Conservation (phyloP, 2,329 filamentous ascomycete genomes). For the Talaromyces sp. region DNA sequence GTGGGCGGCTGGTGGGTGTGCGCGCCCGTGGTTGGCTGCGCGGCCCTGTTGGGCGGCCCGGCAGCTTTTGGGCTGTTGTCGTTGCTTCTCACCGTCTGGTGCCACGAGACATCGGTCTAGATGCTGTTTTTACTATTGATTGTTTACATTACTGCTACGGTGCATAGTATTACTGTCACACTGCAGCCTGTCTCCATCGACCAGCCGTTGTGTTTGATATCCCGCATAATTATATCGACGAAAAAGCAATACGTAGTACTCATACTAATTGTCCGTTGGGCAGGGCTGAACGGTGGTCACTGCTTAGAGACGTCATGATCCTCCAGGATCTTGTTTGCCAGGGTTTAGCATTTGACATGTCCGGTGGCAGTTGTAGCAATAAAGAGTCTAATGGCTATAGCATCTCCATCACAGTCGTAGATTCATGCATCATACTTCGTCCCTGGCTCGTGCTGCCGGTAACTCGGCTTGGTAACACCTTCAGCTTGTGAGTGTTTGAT, state of each 20-base stretch:
- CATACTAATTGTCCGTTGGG: neutral
- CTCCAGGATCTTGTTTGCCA: neutral
- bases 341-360: neutral
- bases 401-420: neutral
- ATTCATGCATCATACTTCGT: neutral
- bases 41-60: slow-evolving; percentile 25
- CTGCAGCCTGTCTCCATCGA: neutral
- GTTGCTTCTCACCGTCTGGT: slow-evolving; percentile 21
- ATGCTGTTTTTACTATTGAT: slow-evolving; percentile 14
- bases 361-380: neutral
- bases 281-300: neutral
- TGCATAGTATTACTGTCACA: slow-evolving; percentile 1
- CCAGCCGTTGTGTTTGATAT: neutral
- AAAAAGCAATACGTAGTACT: neutral
- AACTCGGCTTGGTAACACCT: neutral
- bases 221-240: neutral
- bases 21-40: slow-evolving; percentile 10
- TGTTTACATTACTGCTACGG: too few relatives aligned
- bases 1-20: slow-evolving; percentile 13
- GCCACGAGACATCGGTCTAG: slow-evolving; percentile 27
- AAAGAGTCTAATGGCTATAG: neutral
- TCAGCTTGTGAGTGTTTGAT: neutral
- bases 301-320: neutral
- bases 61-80: slow-evolving; percentile 27
- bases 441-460: neutral